Base-by-base conservation (phyloP, 1,284 basidiomycete species). In the Cryptococcus deneoformans region DNA sequence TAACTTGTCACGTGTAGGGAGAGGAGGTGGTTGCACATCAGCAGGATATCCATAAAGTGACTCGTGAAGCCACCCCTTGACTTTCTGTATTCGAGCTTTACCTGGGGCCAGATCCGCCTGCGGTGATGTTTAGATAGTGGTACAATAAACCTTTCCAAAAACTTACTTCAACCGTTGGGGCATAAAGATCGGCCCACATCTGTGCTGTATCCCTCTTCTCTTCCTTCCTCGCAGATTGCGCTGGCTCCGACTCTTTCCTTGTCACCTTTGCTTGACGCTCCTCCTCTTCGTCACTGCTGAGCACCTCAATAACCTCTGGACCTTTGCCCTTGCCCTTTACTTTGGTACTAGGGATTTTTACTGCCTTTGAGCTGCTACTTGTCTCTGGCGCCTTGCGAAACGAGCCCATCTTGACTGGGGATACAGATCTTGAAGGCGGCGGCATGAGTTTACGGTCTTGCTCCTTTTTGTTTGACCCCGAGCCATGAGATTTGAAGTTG, bases 31-130 rank as follows among this genome's bases (percentile, higher is more conserved):
- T 11, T 46, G 37, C 2, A 51, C 45, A 42, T 60, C 57, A 42
- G 45, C 20, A 29, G 64, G 52, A 52, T 58, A 45, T 1, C 85
- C 87, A 2, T 86, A 84, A 39, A 93, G 83, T 0, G 94, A 89
- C 69, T 97, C 94, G 1, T 80, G 66, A 2, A 99, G 74, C 95
- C 95, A 99, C 24, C 81, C 80, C 16, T 87, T 84, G 5, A 98
- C 89, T 63, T 91, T 89, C 50, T 86, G 84, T 0, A 98, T 85
- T 71, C 98, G 94, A 14, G 83, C 83, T 57, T 88, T 86, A 72
- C 97, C 92, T 3, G 98, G 89, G 0, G 91, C 92, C 1, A 99
- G 82, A 38, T 93, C 87, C 34, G 81, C 82, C 89, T 91, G 56
- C 11, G 5, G 49, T 24, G 38, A 44, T 29, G 52, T 50, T 50